Conservation (phyloP, 2,329 filamentous ascomycete genomes). For the Pseudopithomyces maydicus region DNA sequence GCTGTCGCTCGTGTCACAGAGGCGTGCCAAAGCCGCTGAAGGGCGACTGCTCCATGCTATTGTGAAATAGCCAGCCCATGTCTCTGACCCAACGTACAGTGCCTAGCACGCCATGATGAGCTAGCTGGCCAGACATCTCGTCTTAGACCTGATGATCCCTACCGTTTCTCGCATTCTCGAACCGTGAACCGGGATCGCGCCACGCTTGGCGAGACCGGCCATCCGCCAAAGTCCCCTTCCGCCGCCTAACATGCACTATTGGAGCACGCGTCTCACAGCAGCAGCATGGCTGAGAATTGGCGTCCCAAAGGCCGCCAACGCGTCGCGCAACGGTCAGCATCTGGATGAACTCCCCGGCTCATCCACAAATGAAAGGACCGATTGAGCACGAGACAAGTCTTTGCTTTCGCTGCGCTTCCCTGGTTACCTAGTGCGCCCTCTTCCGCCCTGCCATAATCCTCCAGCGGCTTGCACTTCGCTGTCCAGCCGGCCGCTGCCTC, state of each 20-base stretch:
- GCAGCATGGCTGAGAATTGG: constrained; percentile 31
- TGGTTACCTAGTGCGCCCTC: constrained; percentile 17
- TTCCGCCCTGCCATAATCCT: constrained; percentile 36
- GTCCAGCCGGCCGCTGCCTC: constrained; percentile 8
- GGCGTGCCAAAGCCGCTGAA: neutral
- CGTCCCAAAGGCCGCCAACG: constrained; percentile 22
- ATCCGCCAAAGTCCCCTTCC: constrained; percentile 21
- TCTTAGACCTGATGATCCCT: constrained; percentile 18
- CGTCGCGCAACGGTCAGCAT: constrained; percentile 34
- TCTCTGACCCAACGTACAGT: neutral
- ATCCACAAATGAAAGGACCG: constrained; percentile 24
- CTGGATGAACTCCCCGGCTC: constrained; percentile 5
- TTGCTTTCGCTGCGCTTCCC: constrained; percentile 19
- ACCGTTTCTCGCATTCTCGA: constrained; percentile 2
- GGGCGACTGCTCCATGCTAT: constrained; percentile 13
- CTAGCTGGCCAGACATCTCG: constrained; percentile 7
- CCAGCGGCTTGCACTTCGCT: constrained; percentile 17
- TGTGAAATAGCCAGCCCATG: neutral
- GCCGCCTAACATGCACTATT: constrained; percentile 22
- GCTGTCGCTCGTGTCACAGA: neutral
- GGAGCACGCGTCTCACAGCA: constrained; percentile 29
- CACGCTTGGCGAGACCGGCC: constrained; percentile 19
- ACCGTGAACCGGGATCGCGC: constrained; percentile 8
- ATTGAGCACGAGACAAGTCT: constrained; percentile 19
- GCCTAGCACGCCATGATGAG: too few species aligned